Evolutionary conservation across 805 yeast genomes (phyloP), one percentile per base, ranked within the genome.

Genomic region (Aciculoconidium aculeatum): DNA sequence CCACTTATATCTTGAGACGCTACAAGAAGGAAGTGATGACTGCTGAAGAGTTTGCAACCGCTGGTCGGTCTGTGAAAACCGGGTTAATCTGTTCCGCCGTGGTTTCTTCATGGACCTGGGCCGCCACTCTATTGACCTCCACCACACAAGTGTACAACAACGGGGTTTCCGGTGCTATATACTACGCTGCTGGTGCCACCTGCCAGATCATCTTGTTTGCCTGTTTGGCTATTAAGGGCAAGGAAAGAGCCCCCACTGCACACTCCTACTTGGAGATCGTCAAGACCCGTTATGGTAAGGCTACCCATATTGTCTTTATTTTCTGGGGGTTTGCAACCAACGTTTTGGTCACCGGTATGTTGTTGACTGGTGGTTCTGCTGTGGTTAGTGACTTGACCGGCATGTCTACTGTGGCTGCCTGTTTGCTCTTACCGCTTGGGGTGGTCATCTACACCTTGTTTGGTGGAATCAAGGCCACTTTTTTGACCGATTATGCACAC

Each of bases 1-100:
- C 82, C 31, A 85, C 95, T 0, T 69, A 62, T 27, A 66, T 82
- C 35, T 64, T 86, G 24, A 72, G 75, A 42, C 67, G 95, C 26
- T 88, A 87, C 55, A 88, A 85, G 50, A 73, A 75, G 44, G 96
- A 88, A 55, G 70, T 82, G 32, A 80, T 86, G 56, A 85, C 95
- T 5, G 87, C 96, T 4, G 96, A 88, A 59, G 95, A 87, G 51
- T 88, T 88, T 44, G 75, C 94, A 3, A 87, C 96, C 4, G 95
- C 96, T 19, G 95, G 95, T 41, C 72, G 95, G 51, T 67, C 85
- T 3, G 94, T 88, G 23, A 82, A 80, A 44, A 77, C 90, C 0
- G 92, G 92, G 27, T 65, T 88, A 41, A 80, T 86, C 38, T 78
- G 90, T 4, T 78, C 94, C 6, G 95, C 95, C 6, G 96, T 88